These are phyloP conservation scores for Actinomortierella ambigua DNA, from an alignment of 371 early-diverging fungal genomes.

Conservation along the genomic window DNA sequence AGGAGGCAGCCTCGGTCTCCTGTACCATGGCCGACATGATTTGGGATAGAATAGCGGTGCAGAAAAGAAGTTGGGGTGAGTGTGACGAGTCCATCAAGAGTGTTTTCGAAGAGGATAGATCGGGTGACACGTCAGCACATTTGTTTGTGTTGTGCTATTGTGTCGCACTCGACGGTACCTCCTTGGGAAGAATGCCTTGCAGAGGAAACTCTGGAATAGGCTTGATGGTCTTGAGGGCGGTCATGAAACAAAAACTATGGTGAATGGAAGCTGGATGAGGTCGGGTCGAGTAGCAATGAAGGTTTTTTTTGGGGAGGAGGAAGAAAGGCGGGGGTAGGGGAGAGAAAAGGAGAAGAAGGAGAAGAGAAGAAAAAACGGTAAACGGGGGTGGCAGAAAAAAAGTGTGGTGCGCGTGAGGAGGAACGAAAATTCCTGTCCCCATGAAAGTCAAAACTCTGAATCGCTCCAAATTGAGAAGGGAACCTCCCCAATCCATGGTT, in stretches of 20 bases:
- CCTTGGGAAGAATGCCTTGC: constrained; percentile 73
- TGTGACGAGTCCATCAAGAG: too few relatives aligned
- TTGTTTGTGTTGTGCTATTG: neutral
- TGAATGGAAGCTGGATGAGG: constrained; percentile 2
- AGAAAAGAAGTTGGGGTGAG: too few relatives aligned
- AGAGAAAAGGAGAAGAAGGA: neutral
- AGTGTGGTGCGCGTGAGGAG: too few relatives aligned
- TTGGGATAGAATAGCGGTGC: constrained; percentile 8
- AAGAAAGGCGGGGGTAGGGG: neutral
- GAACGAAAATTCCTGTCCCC: too few relatives aligned
- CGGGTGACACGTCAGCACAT: constrained; percentile 4
- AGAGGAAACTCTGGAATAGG: constrained; percentile 67
- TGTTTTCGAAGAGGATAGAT: too few relatives aligned
- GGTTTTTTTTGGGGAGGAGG: neutral
- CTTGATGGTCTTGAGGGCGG: constrained; percentile 41
- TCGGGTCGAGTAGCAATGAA: neutral
- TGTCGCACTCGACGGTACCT: constrained; percentile 28
- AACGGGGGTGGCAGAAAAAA: neutral
- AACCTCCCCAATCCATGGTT: too few relatives aligned
- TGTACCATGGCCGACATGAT: neutral
- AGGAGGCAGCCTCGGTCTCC: constrained; percentile 87
- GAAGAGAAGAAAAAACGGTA: neutral
- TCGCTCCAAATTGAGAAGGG: neutral
- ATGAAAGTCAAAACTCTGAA: too few relatives aligned
- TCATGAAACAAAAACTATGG: constrained; percentile 29